Percentiles rank a stretch among this genome's conserved stretches.
Conservation (phyloP, 1,284 basidiomycete genomes). For the Sporisorium scitamineum region DNA sequence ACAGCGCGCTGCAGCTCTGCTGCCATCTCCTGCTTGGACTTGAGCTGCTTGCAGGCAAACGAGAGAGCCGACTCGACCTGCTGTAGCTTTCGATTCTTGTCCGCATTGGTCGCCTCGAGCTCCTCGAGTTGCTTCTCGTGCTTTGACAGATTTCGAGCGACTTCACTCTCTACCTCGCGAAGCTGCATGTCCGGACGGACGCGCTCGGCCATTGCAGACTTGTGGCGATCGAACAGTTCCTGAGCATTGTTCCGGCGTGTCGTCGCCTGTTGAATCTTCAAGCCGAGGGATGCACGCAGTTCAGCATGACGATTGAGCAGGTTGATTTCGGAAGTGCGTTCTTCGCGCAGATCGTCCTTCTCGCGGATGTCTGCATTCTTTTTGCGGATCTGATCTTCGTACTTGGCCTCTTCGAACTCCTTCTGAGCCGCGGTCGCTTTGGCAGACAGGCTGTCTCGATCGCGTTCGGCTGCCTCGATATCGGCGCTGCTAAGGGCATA, state of each 20-base stretch:
- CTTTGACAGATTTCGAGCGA: conserved; percentile 73
- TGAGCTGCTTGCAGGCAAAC: conserved; percentile 72
- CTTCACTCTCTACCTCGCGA: conserved; percentile 79
- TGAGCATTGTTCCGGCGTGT: conserved; percentile 32
- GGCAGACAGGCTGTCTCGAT: conserved; percentile 33
- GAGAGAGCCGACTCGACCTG: conserved; percentile 56
- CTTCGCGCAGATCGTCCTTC: conserved; percentile 80
- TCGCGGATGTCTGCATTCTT: conserved; percentile 74
- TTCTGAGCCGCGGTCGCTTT: conserved; percentile 43
- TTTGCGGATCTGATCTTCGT: conserved; percentile 78
- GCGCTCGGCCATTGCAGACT: conserved; percentile 76
- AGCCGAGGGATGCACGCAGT: conserved; percentile 80
- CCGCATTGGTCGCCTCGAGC: conserved; percentile 40
- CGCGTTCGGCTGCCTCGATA: conserved; percentile 43
- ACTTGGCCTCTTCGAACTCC: conserved; percentile 70
- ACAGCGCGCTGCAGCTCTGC: conserved; percentile 72
- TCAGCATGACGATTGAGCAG: conserved; percentile 84
- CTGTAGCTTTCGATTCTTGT: conserved; percentile 48
- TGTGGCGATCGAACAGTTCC: conserved; percentile 70
- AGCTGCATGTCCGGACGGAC: conserved; percentile 75
- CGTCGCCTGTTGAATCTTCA: conserved; percentile 73
- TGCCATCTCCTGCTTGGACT: conserved; percentile 72
- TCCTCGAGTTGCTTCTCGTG: conserved; percentile 50
- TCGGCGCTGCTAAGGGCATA: conserved; percentile 41
- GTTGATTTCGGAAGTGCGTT: conserved; percentile 79